Percentiles rank a stretch among this genome's conserved stretches.
Conservation (phyloP, 768 basidiomycete species). For the Calvatia gigantea region DNA sequence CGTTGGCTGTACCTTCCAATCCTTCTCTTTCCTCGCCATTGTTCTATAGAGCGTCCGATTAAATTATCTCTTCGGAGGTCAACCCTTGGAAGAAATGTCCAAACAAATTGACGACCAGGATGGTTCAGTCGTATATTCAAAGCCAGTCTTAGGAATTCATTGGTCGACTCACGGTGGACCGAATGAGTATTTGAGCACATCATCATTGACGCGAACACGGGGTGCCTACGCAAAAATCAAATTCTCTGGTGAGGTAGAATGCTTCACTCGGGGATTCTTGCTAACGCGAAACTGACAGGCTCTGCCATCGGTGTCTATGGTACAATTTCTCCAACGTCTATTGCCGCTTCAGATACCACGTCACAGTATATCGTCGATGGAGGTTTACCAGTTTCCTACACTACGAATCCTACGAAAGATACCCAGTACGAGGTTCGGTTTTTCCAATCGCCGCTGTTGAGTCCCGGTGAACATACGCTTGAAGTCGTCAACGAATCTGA, state of each 20-base stretch:
- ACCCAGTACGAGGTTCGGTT: not conserved
- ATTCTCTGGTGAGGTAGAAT: not conserved
- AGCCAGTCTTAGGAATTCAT: not conserved
- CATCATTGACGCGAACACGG: not conserved
- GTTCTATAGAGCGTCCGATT: not conserved
- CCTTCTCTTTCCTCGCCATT: not conserved
- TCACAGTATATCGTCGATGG: constrained; percentile 4
- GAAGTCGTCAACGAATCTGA: constrained; percentile 2
- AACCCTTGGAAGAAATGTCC: not conserved
- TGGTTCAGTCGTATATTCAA: not conserved
- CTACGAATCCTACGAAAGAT: not conserved
- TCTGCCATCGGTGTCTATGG: constrained; percentile 8
- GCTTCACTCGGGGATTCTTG: not conserved
- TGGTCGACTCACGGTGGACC: not conserved
- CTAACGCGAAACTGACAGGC: not conserved
- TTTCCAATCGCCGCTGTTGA: not conserved
- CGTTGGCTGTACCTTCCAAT: constrained; percentile 1
- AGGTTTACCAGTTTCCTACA: not conserved
- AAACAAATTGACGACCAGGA: constrained; percentile 6
- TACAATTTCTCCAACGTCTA: not conserved
- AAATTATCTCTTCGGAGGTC: not conserved
- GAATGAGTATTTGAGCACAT: constrained; percentile 1
- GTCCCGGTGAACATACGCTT: not conserved
- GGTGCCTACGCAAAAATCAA: constrained; percentile 7
- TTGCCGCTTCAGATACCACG: not conserved